Evolutionary conservation across 805 yeast species (phyloP), one percentile per base, ranked within the genome.

Genomic region (Candida yuanshanica): DNA sequence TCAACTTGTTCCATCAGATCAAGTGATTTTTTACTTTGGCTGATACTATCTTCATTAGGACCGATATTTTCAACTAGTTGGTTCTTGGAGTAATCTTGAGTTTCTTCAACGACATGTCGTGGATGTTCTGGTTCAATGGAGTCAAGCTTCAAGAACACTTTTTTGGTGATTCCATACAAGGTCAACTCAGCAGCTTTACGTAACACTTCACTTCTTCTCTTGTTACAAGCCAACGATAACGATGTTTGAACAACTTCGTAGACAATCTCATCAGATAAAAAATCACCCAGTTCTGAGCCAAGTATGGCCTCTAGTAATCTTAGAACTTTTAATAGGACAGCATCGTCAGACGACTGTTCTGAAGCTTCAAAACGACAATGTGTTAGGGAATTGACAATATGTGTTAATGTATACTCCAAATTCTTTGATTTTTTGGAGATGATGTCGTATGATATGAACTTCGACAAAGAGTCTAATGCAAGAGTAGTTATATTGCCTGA

Each of bases 351-450:
- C 26, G 83, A 75, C 59, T 88, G 95, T 57, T 90, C 96, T 0
- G 93, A 83, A 2, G 96, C 96, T 66, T 93, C 97, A 59, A 93
- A 93, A 35, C 96, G 77, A 63, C 98, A 93, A 58, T 88, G 96
- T 1, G 98, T 86, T 47, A 93, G 70, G 0, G 97, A 76, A 24
- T 63, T 64, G 37, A 69, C 63, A 36, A 84, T 72, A 54, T 85
- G 87, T 14, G 79, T 74, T 46, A 86, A 62, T 1, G 83, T 74
- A 36, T 66, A 70, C 24, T 68, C 72, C 17, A 84, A 63, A 42
- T 83, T 81, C 23, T 68, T 65, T 5, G 88, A 77, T 2, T 64
- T 53, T 9, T 56, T 58, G 16, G 75, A 68, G n/a, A 93, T 70
- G 24, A 93, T 76, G 13, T 73, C 77, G 59, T 85, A 83, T 32